These are phyloP conservation scores for Stagonosporopsis cucurbitacearum DNA, from an alignment of 2,329 filamentous ascomycete species.

Conservation along the genomic window DNA sequence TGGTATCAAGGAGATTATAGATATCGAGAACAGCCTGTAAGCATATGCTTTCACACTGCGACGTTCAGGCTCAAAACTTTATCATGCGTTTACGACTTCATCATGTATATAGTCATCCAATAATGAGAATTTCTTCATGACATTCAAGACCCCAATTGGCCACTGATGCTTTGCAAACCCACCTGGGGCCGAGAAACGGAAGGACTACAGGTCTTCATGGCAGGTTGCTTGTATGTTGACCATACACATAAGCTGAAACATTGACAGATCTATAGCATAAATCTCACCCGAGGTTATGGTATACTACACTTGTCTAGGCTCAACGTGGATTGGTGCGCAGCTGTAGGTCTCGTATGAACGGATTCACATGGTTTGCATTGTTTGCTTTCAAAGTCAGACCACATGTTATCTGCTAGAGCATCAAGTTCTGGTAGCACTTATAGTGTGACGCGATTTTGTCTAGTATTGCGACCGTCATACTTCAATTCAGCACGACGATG, in stretches of 20 bases:
- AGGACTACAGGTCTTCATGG: background rate
- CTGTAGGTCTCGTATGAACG: too few relatives aligned
- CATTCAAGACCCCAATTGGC: background rate
- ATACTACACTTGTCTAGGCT: background rate
- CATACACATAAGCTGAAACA: background rate
- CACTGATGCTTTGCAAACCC: background rate
- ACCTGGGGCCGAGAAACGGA: background rate
- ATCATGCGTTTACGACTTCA: conserved; percentile 23
- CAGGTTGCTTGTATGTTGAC: background rate
- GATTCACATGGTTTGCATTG: background rate
- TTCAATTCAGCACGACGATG: too few relatives aligned
- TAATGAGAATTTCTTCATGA: conserved; percentile 14
- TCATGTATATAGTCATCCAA: conserved; percentile 27
- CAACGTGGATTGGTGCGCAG: background rate
- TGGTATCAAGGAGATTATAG: conserved; percentile 65
- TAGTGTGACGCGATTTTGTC: too few relatives aligned
- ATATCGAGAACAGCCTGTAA: conserved; percentile 61
- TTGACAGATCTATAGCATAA: too few relatives aligned
- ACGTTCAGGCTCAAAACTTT: conserved; percentile 2
- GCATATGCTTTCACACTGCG: background rate
- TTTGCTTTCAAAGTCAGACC: background rate
- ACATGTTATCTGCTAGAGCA: too few relatives aligned
- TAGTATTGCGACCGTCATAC: too few relatives aligned
- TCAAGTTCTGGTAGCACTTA: too few relatives aligned
- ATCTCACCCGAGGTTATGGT: background rate